phyloP scores from a whole-genome alignment of 352 stramenopile genomes.

The Stramenopiles sp. region DNA sequence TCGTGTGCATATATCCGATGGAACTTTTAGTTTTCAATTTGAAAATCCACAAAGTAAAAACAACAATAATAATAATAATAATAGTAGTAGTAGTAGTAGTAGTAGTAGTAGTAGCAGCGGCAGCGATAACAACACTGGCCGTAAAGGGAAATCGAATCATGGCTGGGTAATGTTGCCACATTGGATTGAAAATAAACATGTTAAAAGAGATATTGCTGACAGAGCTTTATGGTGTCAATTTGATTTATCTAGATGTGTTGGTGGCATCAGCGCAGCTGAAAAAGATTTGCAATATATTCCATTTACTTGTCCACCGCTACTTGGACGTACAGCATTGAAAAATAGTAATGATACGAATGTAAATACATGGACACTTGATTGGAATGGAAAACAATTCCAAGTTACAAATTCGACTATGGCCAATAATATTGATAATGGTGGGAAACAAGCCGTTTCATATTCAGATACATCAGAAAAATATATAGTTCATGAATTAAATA shows the following conservation, averaged over 20 bases:
- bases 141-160: slow-evolving; percentile 10
- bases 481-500: too few relatives aligned
- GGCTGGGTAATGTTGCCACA: slow-evolving; percentile 17
- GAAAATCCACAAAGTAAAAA: slow-evolving; percentile 15
- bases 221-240: slow-evolving; percentile 10
- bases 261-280: slow-evolving; percentile 6
- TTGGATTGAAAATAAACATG: too few relatives aligned
- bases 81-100: too few relatives aligned
- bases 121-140: too few relatives aligned
- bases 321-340: slow-evolving; percentile 14
- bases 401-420: too few relatives aligned
- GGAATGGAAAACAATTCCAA: slow-evolving; percentile 15
- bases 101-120: too few relatives aligned
- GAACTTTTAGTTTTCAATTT: slow-evolving; percentile 13
- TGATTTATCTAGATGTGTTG: slow-evolving; percentile 13
- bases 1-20: slow-evolving; percentile 13
- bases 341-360: not conserved
- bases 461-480: too few relatives aligned
- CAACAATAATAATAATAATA: too few relatives aligned
- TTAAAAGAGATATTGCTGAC: not conserved
- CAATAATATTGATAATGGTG: too few relatives aligned
- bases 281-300: slow-evolving; percentile 15
- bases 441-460: too few relatives aligned
- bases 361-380: slow-evolving; percentile 18
- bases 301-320: slow-evolving; percentile 10